These are phyloP conservation scores for Linderniella brevidens DNA, from an alignment of 257 asterid species.

Conservation along the genomic window DNA sequence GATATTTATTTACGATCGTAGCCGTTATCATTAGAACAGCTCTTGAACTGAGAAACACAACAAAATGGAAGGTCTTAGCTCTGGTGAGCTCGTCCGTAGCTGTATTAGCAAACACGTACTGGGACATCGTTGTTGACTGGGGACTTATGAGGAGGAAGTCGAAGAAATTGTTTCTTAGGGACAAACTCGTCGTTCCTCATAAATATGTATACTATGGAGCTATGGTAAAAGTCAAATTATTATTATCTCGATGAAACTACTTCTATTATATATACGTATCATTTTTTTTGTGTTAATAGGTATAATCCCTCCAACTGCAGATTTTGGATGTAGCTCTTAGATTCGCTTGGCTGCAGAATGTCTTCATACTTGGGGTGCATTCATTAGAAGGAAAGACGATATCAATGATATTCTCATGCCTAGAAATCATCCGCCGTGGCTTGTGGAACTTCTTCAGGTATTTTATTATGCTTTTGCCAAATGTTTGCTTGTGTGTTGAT, in stretches of 20 bases:
- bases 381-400: constrained; percentile 39
- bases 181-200: constrained; percentile 37
- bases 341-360: constrained; percentile 74
- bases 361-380: constrained; percentile 33
- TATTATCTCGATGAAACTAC: too few relatives aligned
- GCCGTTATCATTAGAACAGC: constrained; percentile 66
- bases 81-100: constrained; percentile 44
- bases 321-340: constrained; percentile 50
- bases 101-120: constrained; percentile 43
- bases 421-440: constrained; percentile 78
- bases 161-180: constrained; percentile 44
- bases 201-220: constrained; percentile 48
- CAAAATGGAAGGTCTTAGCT: constrained; percentile 48
- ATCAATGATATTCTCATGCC: constrained; percentile 36
- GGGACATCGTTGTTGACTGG: constrained; percentile 85
- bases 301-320: constrained; percentile 19
- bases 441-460: constrained; percentile 93
- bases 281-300: not conserved
- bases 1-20: constrained; percentile 60
- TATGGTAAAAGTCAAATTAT: constrained; percentile 24
- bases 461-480: not conserved
- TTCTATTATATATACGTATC: too few relatives aligned
- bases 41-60: constrained; percentile 30
- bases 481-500: not conserved
- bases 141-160: constrained; percentile 61